Evolutionary conservation across 176 grass and related monocot genomes (phyloP).

Genomic region (Oryza meridionalis): DNA sequence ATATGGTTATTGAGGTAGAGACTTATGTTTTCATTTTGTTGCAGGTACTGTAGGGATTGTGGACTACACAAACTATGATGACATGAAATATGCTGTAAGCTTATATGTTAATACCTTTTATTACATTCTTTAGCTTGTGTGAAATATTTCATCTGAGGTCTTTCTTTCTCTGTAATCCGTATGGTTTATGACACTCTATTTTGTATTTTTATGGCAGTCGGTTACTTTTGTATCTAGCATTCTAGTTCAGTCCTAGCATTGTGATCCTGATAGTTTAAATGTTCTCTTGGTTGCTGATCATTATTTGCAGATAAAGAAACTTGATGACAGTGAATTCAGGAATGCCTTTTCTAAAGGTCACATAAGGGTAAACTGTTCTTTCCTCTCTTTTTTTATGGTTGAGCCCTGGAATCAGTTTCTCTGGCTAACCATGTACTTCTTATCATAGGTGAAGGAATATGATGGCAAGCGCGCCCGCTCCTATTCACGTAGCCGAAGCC

Average conservation of each 20-base stretch:
- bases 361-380: constrained; percentile 73
- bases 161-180: neutral
- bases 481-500: constrained; percentile 64
- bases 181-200: neutral
- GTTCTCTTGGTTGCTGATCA: constrained; percentile 24
- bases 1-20: neutral
- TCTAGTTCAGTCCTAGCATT: constrained; percentile 9
- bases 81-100: constrained; percentile 99
- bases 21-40: constrained; percentile 39
- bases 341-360: constrained; percentile 89
- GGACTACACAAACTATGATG: constrained; percentile 95
- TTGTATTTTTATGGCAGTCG: constrained; percentile 2
- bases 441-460: constrained; percentile 81
- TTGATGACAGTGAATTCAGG: constrained; percentile 93
- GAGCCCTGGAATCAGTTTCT: constrained; percentile 4
- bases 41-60: constrained; percentile 85
- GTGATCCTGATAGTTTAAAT: constrained; percentile 28
- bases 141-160: neutral
- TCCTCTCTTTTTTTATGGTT: constrained; percentile 1
- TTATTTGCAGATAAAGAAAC: constrained; percentile 79
- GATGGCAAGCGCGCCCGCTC: constrained; percentile 54
- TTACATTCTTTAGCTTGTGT: neutral
- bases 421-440: constrained; percentile 12
- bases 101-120: constrained; percentile 11
- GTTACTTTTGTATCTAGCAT: neutral